Base-by-base conservation (phyloP, 1,139 yeast species). In the Nakaseomyces nivariensis region DNA sequence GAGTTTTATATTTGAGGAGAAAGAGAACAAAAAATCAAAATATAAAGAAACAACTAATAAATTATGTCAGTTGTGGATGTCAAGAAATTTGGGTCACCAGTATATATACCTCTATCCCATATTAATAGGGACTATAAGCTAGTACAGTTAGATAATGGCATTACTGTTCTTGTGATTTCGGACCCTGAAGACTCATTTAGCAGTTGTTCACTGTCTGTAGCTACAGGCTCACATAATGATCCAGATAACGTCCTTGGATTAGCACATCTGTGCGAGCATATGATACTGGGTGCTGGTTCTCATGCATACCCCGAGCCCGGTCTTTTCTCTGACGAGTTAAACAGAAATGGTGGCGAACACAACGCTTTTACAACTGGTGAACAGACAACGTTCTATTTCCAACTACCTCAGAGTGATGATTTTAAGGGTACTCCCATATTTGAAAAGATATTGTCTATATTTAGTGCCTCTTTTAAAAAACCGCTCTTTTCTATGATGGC, bases 201-300 rank as follows among this genome's bases (percentile, higher is more conserved):
- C 1, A 70, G 82, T 0, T 71, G 72, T 47, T 72, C 78, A 2
- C 51, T 83, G 3, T 70, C 83, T 22, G 79, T 83, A 0, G 77
- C 78, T 0, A 61, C 81, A 0, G 92, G 92, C 1, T 79, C 88
- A 1, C 77, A 76, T 58, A 71, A 75, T 48, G 90, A 85, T 56
- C 83, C 85, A 0, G 68, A 66, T 3, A 68, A 70, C 1, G 49
- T 74, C 0, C 75, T 75, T 0, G 92, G 92, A 0, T 56, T 84
- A 37, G 90, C 92, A 0, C 94, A 85, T 66, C 70, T 84, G 43
- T 82, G 88, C 61, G 92, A 85, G 54, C 92, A 85, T 62, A 72
- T 79, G 75, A 56, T 84, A 1, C 73, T 81, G 48, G 58, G 66
- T 9, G 70, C 76, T 46, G 85, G 86, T 1, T 76, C 85, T 0